Percentiles rank a stretch among this genome's conserved stretches.
Conservation (phyloP, 768 basidiomycete genomes). For the Trametopsis cervina region DNA sequence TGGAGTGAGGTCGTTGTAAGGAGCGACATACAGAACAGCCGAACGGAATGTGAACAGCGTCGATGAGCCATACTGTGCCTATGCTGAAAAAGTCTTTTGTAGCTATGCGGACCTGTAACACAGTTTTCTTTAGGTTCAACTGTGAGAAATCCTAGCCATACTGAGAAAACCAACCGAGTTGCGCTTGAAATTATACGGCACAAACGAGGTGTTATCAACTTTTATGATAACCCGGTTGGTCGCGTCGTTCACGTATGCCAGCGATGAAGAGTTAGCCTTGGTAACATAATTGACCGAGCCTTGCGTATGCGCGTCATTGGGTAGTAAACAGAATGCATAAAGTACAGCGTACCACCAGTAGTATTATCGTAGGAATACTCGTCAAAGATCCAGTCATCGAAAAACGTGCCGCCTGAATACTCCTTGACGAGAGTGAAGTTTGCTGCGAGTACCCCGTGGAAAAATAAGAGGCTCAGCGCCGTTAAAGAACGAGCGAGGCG, state of each 20-base stretch:
- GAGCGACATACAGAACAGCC: conserved; percentile 41
- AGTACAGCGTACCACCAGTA: conserved; percentile 22
- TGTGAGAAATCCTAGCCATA: not conserved
- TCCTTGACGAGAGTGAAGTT: conserved; percentile 29
- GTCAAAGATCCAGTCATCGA: conserved; percentile 36
- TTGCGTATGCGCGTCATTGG: conserved; percentile 35
- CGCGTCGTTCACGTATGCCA: conserved; percentile 50
- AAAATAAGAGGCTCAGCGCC: too few relatives aligned
- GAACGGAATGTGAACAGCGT: conserved; percentile 42
- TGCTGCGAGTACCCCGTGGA: conserved; percentile 7
- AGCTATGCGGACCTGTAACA: conserved; percentile 36
- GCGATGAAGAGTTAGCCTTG: conserved; percentile 35
- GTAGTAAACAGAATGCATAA: conserved; percentile 50
- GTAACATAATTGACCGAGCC: conserved; percentile 59
- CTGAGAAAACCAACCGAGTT: conserved; percentile 39
- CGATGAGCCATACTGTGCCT: conserved; percentile 39
- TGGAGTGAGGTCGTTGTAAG: too few relatives aligned
- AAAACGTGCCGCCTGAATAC: conserved; percentile 35
- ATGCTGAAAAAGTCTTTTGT: conserved; percentile 33
- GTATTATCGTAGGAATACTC: conserved; percentile 27
- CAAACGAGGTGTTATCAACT: conserved; percentile 62
- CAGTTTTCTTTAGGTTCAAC: not conserved
- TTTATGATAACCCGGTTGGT: conserved; percentile 60
- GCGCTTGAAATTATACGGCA: conserved; percentile 45
- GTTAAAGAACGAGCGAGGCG: too few relatives aligned